A percentile compares a stretch with the other conserved stretches of the same genome.
Conservation (phyloP, 73 alveolate genomes). For the Tetrahymena elliotti region DNA sequence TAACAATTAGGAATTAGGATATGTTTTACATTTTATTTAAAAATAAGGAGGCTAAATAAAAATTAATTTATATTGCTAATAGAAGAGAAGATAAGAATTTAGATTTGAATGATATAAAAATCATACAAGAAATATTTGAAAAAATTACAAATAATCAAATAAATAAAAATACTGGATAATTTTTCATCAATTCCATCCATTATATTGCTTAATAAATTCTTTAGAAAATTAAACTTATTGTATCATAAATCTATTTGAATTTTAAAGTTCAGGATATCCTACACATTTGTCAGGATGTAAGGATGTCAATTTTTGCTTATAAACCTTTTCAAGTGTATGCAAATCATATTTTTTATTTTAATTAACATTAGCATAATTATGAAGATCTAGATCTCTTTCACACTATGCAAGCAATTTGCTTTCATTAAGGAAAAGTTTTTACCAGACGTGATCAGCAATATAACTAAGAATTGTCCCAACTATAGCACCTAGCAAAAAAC, state of each 20-base stretch:
- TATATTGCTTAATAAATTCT: background rate
- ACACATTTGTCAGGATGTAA: background rate
- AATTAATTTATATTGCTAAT: too few relatives aligned
- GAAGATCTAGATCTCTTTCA: background rate
- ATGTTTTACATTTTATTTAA: too few relatives aligned
- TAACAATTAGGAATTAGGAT: too few relatives aligned
- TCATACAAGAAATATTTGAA: too few relatives aligned
- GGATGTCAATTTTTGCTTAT: background rate
- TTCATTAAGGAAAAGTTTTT: background rate
- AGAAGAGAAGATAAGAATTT: too few relatives aligned
- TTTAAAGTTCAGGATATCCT: too few relatives aligned
- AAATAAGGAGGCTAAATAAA: too few relatives aligned
- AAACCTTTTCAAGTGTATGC: background rate
- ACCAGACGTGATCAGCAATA: background rate
- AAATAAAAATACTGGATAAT: too few relatives aligned
- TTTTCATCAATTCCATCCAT: background rate
- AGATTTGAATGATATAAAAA: too few relatives aligned
- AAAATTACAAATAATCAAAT: too few relatives aligned
- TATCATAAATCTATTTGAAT: too few relatives aligned
- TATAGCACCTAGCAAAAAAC: background rate
- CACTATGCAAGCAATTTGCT: background rate
- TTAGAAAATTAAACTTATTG: background rate
- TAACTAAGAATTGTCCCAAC: background rate
- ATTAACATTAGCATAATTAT: background rate
- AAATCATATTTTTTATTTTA: background rate